A percentile compares a stretch with the other conserved stretches of the same genome.
Conservation (phyloP, 805 yeast genomes). For the Metschnikowia shivogae region DNA sequence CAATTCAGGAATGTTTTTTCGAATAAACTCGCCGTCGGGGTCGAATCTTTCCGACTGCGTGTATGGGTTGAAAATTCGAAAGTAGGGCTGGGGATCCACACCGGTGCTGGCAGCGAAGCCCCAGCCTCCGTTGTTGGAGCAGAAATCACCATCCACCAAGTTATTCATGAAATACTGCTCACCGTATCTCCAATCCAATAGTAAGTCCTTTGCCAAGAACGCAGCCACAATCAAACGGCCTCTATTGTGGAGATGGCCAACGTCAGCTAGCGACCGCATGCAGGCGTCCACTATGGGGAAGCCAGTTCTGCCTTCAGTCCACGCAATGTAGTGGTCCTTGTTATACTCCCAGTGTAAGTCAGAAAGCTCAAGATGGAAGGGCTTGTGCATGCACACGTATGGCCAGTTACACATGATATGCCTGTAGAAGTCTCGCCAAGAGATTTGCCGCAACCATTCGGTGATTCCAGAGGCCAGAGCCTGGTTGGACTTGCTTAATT, state of each 20-base stretch:
- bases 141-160: conserved; percentile 49
- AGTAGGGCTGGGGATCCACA: conserved; percentile 54
- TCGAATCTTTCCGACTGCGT: conserved; percentile 49
- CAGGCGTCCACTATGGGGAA: conserved; percentile 56
- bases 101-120: conserved; percentile 51
- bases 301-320: conserved; percentile 55
- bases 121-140: conserved; percentile 59
- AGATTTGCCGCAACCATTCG: conserved; percentile 50
- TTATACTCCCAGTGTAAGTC: conserved; percentile 44
- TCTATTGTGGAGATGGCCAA: conserved; percentile 53
- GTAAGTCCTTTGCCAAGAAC: conserved; percentile 46
- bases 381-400: conserved; percentile 45
- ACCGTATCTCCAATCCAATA: conserved; percentile 55
- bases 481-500: conserved; percentile 20
- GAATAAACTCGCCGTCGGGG: conserved; percentile 43
- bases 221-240: conserved; percentile 52
- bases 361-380: conserved; percentile 42
- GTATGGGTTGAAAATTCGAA: conserved; percentile 51
- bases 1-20: conserved; percentile 49
- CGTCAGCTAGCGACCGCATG: conserved; percentile 48
- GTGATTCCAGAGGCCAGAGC: conserved; percentile 33
- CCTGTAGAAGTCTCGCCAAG: conserved; percentile 57
- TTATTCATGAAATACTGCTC: conserved; percentile 47
- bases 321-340: conserved; percentile 37
- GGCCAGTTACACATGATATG: conserved; percentile 50